A percentile compares a stretch with the other conserved stretches of the same genome.
phyloP scores from a whole-genome alignment of 108 stramenopile species.

The Fragilariopsis cylindrus region DNA sequence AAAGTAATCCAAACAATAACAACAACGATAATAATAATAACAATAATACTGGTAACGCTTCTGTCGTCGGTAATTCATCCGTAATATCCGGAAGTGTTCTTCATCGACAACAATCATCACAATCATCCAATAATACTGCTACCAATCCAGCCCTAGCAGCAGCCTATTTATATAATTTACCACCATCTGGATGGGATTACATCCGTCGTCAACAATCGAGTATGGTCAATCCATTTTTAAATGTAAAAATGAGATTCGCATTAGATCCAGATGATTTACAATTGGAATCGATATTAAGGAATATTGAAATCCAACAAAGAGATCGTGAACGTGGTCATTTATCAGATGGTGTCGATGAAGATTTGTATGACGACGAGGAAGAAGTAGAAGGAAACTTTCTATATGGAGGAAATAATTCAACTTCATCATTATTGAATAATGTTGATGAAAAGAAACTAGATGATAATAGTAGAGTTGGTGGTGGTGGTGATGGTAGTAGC shows the following conservation, averaged over 20 bases:
- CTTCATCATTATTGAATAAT: neutral
- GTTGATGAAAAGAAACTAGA: neutral
- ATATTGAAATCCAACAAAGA: neutral
- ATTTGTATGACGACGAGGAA: slow-evolving; percentile 23
- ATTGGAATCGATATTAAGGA: slow-evolving; percentile 19
- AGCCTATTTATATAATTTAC: slow-evolving; percentile 8
- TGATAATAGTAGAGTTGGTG: neutral
- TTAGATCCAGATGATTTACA: slow-evolving; percentile 32
- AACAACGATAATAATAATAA: neutral
- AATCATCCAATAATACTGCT: neutral
- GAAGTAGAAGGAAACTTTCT: neutral
- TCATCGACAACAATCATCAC: neutral
- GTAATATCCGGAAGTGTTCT: neutral
- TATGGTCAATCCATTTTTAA: slow-evolving; percentile 49
- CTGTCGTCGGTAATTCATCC: neutral
- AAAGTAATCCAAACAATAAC: too few relatives aligned
- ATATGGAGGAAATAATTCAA: neutral
- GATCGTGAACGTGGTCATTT: slow-evolving; percentile 4
- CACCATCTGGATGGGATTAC: slow-evolving; percentile 20
- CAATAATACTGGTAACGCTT: neutral
- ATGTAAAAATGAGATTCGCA: slow-evolving; percentile 29
- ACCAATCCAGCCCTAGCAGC: slow-evolving; percentile 10
- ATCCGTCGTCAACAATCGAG: slow-evolving; percentile 21
- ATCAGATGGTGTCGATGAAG: slow-evolving; percentile 22
- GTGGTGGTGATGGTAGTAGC: too few relatives aligned